Evolutionary conservation across 805 yeast genomes (phyloP), one percentile per base, ranked within the genome.

Genomic region (Candida stauntonica): DNA sequence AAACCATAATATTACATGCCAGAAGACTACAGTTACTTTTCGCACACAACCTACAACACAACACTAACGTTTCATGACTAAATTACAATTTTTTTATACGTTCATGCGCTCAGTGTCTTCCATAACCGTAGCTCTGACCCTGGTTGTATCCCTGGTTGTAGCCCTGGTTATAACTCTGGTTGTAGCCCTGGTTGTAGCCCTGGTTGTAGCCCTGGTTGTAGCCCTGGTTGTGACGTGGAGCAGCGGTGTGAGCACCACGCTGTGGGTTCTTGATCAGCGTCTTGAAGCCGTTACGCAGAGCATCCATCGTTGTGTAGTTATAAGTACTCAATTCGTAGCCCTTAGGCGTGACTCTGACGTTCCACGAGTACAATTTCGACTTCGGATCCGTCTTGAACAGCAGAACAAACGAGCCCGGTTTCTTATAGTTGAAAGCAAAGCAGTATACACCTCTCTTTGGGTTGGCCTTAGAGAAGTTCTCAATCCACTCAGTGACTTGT

Each of bases 251-350:
- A 12, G 28, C n/a, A 26, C 28, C 15, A 26, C 36, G 29, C 20
- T 33, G 17, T 5, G 31, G n/a, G 32, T 46, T 53, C 44, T 63
- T 68, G 44, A 70, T 48, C 38, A 70, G 46, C 13, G 81, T 83
- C 69, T 93, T 93, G 79, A 93, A 93, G 14, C 99, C 99, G 55
- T 93, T 93, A 67, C 96, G 85, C 53, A 93, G 72, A 41, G 82
- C 76, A 46, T 78, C 78, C 71, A 91, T 88, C 60, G 84, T 88
- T n/a, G 96, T 91, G 58, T 93, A 93, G 20, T 79, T 74, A 56
- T 84, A 86, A 13, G 81, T 81, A 58, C 79, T 80, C 57, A 93
- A 68, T 55, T 77, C 79, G 56, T 77, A 91, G 3, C 98, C 98
- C 42, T 81, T 81, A 19, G 93, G 88, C 38, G 84, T 81, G n/a